A percentile compares a stretch with the other conserved stretches of the same genome.
Conservation (phyloP, 192 early-diverging fungal genomes). For the Geranomyces michiganensis region DNA sequence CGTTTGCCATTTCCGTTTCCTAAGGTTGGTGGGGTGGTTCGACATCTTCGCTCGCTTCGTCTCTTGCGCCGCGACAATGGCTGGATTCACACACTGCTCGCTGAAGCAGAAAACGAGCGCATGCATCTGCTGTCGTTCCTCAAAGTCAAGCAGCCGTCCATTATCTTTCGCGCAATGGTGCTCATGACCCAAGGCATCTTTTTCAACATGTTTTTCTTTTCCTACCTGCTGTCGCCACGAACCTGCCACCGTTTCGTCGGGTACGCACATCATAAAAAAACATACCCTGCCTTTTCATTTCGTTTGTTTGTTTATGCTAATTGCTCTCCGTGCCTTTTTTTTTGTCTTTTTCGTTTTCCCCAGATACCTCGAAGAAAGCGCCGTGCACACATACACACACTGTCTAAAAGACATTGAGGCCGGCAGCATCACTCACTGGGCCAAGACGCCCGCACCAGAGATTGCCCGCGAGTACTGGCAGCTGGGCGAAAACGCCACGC, state of each 20-base stretch:
- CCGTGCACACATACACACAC: slow-evolving; percentile 87
- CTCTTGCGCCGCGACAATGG: slow-evolving; percentile 81
- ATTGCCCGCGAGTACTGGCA: slow-evolving; percentile 80
- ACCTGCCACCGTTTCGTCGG: slow-evolving; percentile 87
- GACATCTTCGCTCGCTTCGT: slow-evolving; percentile 79
- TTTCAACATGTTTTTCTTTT: slow-evolving; percentile 82
- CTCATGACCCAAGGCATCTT: slow-evolving; percentile 83
- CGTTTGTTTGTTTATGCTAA: too few relatives aligned
- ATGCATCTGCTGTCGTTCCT: slow-evolving; percentile 59
- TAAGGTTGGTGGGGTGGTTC: slow-evolving; percentile 69
- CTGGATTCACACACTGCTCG: slow-evolving; percentile 86
- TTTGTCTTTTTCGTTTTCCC: too few relatives aligned
- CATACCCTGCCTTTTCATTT: too few relatives aligned
- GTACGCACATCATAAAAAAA: too few relatives aligned
- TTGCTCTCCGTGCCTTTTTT: too few relatives aligned
- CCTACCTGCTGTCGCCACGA: slow-evolving; percentile 77
- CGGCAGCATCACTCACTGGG: slow-evolving; percentile 55
- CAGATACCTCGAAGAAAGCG: slow-evolving; percentile 80
- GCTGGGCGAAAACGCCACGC: slow-evolving; percentile 70
- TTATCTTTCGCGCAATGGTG: slow-evolving; percentile 58
- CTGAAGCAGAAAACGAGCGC: slow-evolving; percentile 92
- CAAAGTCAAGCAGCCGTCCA: slow-evolving; percentile 34
- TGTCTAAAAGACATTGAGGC: slow-evolving; percentile 83
- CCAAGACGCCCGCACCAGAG: slow-evolving; percentile 75
- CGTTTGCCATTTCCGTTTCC: not conserved